Percentiles rank a stretch among this genome's conserved stretches.
These are phyloP conservation scores for Aphanoascus verrucosus DNA, from an alignment of 2,329 filamentous ascomycete species.

Conservation along the genomic window DNA sequence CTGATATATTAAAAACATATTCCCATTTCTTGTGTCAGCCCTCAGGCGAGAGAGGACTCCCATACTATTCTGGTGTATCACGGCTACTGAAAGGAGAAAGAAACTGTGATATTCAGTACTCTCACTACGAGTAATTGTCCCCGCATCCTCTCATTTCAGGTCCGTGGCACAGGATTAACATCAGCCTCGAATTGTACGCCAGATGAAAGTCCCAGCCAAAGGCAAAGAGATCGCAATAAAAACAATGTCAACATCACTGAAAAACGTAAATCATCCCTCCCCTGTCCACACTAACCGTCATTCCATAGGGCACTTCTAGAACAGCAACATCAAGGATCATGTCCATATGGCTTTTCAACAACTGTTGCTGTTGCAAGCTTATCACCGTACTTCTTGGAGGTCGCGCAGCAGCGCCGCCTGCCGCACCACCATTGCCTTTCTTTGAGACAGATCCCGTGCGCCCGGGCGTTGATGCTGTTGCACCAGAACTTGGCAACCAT, in stretches of 20 bases:
- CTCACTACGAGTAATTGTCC: no score
- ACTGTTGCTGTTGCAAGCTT: conserved; percentile 72
- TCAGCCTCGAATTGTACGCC: not conserved
- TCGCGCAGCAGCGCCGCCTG: conserved; percentile 24
- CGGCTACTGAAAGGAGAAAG: no score
- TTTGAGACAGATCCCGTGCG: conserved; percentile 23
- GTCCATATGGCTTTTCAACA: conserved; percentile 80
- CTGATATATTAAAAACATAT: no score
- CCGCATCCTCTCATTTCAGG: no score
- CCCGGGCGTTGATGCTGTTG: conserved; percentile 18
- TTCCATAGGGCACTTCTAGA: conserved; percentile 78
- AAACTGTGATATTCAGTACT: no score
- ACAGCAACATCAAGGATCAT: conserved; percentile 79
- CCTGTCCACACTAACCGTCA: conserved; percentile 83
- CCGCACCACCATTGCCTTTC: conserved; percentile 29
- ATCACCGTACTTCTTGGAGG: conserved; percentile 72
- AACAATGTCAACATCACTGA: conserved; percentile 33
- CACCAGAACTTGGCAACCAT: conserved; percentile 39
- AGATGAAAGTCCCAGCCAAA: not conserved
- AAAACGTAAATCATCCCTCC: conserved; percentile 83
- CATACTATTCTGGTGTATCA: no score
- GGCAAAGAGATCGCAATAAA: not conserved
- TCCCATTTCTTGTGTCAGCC: no score
- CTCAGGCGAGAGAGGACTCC: no score
- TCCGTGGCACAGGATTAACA: no score